Percentiles rank a stretch among this genome's conserved stretches.
phyloP scores from a whole-genome alignment of 306 rosid species.

The Casuarina cunninghamiana region DNA sequence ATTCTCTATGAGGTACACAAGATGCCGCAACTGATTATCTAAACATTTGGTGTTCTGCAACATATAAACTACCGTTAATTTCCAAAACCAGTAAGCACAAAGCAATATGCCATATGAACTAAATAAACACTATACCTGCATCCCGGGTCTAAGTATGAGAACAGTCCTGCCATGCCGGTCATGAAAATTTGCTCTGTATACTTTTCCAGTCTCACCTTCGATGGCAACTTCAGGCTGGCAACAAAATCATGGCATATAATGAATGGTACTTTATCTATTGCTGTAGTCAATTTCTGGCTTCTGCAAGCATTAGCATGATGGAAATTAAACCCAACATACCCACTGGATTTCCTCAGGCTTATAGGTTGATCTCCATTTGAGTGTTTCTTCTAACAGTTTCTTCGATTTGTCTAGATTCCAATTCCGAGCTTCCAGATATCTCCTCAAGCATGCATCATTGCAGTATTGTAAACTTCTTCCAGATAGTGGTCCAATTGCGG shows the following conservation, averaged over 20 bases:
- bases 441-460: constrained; percentile 66
- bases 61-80: constrained; percentile 24
- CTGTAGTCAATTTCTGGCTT: background rate
- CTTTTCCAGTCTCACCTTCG: constrained; percentile 67
- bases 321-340: constrained; percentile 47
- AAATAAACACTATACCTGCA: constrained; percentile 37
- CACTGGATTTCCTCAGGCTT: constrained; percentile 88
- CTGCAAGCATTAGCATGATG: background rate
- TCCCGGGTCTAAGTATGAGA: constrained; percentile 49
- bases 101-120: background rate
- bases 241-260: background rate
- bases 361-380: constrained; percentile 69
- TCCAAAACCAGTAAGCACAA: constrained; percentile 2
- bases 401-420: constrained; percentile 77
- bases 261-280: background rate
- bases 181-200: constrained; percentile 71
- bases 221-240: constrained; percentile 44
- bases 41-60: constrained; percentile 63
- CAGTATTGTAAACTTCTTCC: constrained; percentile 73
- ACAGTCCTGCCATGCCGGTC: constrained; percentile 64
- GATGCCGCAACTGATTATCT: constrained; percentile 73
- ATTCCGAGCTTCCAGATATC: constrained; percentile 76
- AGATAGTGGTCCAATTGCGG: constrained; percentile 62
- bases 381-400: constrained; percentile 79
- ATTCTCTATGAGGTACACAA: constrained; percentile 80